A percentile compares a stretch with the other conserved stretches of the same genome.
Evolutionary conservation across 208 protist genomes (phyloP).

Genomic region (Leishmania tropica): DNA sequence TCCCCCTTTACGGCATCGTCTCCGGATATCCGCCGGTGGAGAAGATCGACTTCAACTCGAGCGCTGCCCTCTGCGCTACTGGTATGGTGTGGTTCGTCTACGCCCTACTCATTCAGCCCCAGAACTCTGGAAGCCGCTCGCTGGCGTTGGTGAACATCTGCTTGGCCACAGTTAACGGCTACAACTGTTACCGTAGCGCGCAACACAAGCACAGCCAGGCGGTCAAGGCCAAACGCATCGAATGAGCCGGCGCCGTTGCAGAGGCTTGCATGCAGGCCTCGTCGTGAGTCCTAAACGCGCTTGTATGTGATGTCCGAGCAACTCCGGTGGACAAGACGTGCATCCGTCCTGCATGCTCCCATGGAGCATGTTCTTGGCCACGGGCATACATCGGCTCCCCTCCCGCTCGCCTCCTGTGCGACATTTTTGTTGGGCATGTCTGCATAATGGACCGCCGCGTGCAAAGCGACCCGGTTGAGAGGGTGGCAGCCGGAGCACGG

Average conservation of each 20-base stretch:
- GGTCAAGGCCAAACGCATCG: constrained; percentile 18
- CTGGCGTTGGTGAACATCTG: constrained; percentile 84
- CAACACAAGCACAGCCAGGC: constrained; percentile 45
- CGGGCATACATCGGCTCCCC: neutral
- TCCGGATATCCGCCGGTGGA: constrained; percentile 78
- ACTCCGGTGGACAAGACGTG: neutral
- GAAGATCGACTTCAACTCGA: constrained; percentile 92
- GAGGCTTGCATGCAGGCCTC: neutral
- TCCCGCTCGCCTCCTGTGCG: neutral
- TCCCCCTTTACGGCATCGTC: constrained; percentile 88
- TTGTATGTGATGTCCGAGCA: neutral
- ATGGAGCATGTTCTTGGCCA: neutral
- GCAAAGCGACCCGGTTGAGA: neutral
- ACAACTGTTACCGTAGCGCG: constrained; percentile 79
- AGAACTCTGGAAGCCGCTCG: constrained; percentile 87
- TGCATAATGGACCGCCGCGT: neutral
- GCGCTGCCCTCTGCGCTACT: constrained; percentile 70
- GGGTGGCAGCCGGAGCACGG: neutral
- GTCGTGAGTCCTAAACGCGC: neutral
- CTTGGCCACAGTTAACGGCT: constrained; percentile 83
- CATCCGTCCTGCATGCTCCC: neutral
- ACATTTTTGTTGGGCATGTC: neutral
- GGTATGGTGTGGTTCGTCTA: constrained; percentile 89
- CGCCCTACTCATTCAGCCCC: constrained; percentile 86
- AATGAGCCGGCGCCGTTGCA: constrained; percentile 1